These are phyloP conservation scores for Cicer yamashitae DNA, from an alignment of 306 rosid genomes.

Conservation along the genomic window DNA sequence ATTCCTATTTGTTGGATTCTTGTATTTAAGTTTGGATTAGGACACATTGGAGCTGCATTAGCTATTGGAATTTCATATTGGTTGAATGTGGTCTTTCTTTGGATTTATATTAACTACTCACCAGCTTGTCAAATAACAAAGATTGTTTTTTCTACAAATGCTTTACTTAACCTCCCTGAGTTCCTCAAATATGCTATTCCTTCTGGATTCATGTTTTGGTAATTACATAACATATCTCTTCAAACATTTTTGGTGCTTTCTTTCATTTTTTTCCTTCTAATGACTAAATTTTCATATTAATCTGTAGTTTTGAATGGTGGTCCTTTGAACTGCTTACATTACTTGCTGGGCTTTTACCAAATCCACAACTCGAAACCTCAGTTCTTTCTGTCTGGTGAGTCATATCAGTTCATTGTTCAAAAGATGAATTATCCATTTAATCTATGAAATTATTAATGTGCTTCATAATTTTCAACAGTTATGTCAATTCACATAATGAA, in stretches of 20 bases:
- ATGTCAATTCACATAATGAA: background rate
- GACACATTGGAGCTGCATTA: conserved; percentile 67
- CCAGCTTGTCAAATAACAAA: conserved; percentile 58
- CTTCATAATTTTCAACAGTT: background rate
- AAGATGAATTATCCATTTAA: no score
- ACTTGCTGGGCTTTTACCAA: conserved; percentile 70
- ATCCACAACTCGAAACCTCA: conserved; percentile 69
- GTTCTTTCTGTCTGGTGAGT: conserved; percentile 68
- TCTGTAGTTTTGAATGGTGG: conserved; percentile 70
- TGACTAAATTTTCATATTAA: background rate
- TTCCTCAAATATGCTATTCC: conserved; percentile 55
- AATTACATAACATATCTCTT: background rate
- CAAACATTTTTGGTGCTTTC: background rate
- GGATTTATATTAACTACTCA: conserved; percentile 53
- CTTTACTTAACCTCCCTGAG: conserved; percentile 48
- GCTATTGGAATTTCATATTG: conserved; percentile 69
- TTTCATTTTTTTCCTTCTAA: background rate
- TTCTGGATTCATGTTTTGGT: conserved; percentile 62
- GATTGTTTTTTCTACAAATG: conserved; percentile 49
- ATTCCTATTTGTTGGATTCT: conserved; percentile 64
- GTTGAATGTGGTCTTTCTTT: conserved; percentile 60
- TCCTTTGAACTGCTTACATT: conserved; percentile 71
- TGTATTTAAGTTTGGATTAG: conserved; percentile 53
- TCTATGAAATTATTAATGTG: background rate
- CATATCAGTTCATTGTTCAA: no score